Percentiles rank a stretch among this genome's conserved stretches.
phyloP scores from a whole-genome alignment of 2,329 filamentous ascomycete genomes.

The Hirsutella rhossiliensis region DNA sequence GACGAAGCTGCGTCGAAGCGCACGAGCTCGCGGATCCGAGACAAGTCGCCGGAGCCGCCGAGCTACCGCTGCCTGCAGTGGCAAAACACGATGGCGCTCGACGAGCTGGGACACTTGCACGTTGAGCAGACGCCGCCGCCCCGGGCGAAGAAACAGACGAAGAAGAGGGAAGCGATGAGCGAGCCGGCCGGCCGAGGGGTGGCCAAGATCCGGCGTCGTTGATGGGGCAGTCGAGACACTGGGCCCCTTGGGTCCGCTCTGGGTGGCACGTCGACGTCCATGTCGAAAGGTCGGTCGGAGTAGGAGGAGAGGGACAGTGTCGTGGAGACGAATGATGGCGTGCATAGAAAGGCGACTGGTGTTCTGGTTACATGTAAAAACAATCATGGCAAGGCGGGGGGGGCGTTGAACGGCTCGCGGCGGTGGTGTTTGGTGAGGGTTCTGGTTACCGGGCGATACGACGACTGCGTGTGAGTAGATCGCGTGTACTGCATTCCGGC shows the following conservation, averaged over 20 bases:
- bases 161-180: constrained; percentile 34
- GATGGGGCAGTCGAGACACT: neutral
- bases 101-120: constrained; percentile 46
- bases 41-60: constrained; percentile 33
- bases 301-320: neutral
- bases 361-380: neutral
- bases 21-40: constrained; percentile 32
- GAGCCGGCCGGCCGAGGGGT: constrained; percentile 15
- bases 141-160: constrained; percentile 35
- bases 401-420: neutral
- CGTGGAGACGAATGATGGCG: neutral
- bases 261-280: neutral
- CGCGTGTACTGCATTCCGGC: too few species aligned
- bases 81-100: constrained; percentile 44
- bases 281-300: neutral
- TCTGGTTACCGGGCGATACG: neutral
- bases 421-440: neutral
- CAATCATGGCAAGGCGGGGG: neutral
- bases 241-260: too few species aligned
- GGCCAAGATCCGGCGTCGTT: constrained; percentile 18
- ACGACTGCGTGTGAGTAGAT: too few species aligned
- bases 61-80: constrained; percentile 39
- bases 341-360: neutral
- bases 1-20: constrained; percentile 23
- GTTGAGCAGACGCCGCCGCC: constrained; percentile 41